Conservation (phyloP, 2,329 filamentous ascomycete genomes). For the Hypomyces perniciosus region DNA sequence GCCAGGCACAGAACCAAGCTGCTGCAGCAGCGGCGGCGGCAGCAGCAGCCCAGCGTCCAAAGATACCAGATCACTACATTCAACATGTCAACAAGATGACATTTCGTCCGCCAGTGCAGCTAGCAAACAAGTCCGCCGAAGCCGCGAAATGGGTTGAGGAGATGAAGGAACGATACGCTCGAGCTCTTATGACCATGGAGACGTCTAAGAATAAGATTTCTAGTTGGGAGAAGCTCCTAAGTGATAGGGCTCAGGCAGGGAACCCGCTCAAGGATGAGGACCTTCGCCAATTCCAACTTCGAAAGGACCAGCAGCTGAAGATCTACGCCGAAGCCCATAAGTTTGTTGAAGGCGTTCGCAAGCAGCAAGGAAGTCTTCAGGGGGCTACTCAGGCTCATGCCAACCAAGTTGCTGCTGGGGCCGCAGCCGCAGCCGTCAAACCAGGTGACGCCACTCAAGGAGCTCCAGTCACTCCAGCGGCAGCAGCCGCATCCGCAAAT, state of each 20-base stretch:
- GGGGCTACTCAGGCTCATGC: slow-evolving; percentile 19
- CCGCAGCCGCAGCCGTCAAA: slow-evolving; percentile 21
- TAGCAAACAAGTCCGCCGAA: slow-evolving; percentile 38
- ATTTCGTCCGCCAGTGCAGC: slow-evolving; percentile 38
- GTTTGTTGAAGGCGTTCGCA: slow-evolving; percentile 43
- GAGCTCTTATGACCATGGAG: slow-evolving; percentile 47
- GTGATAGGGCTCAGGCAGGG: slow-evolving; percentile 38
- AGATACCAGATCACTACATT: slow-evolving; percentile 39
- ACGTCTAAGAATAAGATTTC: slow-evolving; percentile 34
- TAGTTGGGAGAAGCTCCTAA: slow-evolving; percentile 37
- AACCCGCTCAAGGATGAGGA: slow-evolving; percentile 43
- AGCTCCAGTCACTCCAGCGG: slow-evolving; percentile 15
- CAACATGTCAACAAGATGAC: slow-evolving; percentile 43
- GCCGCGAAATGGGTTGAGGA: slow-evolving; percentile 44
- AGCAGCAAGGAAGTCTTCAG: slow-evolving; percentile 35
- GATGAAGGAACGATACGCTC: slow-evolving; percentile 40
- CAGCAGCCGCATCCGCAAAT: slow-evolving; percentile 15
- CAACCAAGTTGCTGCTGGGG: slow-evolving; percentile 20
- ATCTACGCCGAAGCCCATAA: slow-evolving; percentile 40
- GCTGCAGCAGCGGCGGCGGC: slow-evolving; percentile 14
- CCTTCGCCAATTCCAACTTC: slow-evolving; percentile 36
- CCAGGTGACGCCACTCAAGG: slow-evolving; percentile 19
- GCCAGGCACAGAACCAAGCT: slow-evolving; percentile 19
- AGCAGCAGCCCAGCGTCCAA: slow-evolving; percentile 23
- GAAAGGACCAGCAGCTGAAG: slow-evolving; percentile 40